A percentile compares a stretch with the other conserved stretches of the same genome.
Conservation (phyloP, 2,329 filamentous ascomycete species). For the Colletotrichum sp. region DNA sequence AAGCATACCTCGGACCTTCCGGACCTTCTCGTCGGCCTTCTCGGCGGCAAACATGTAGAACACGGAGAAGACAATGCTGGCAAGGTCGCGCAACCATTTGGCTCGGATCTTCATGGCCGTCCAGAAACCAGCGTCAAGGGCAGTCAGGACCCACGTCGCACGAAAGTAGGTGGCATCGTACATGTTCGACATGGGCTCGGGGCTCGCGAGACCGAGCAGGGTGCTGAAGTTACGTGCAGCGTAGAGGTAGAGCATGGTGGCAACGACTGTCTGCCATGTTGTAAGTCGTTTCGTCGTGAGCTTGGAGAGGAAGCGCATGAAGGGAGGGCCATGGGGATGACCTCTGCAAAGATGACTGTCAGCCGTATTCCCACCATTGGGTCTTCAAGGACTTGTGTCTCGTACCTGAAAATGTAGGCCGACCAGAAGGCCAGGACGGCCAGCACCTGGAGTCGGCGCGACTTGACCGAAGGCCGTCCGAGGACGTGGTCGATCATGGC, state of each 20-base stretch:
- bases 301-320: slow-evolving; percentile 72
- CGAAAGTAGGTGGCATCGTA: slow-evolving; percentile 93
- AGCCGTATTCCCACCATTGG: neutral
- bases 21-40: slow-evolving; percentile 94
- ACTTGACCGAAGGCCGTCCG: slow-evolving; percentile 88
- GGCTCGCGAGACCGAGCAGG: slow-evolving; percentile 86
- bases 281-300: slow-evolving; percentile 75
- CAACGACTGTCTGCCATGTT: slow-evolving; percentile 85
- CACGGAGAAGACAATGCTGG: slow-evolving; percentile 81
- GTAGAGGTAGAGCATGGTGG: slow-evolving; percentile 92
- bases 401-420: slow-evolving; percentile 76
- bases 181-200: slow-evolving; percentile 91
- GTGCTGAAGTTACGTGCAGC: slow-evolving; percentile 92
- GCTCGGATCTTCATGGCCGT: slow-evolving; percentile 89
- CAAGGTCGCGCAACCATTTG: slow-evolving; percentile 82
- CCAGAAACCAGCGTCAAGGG: slow-evolving; percentile 96
- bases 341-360: slow-evolving; percentile 58
- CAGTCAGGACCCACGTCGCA: slow-evolving; percentile 95
- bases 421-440: slow-evolving; percentile 93
- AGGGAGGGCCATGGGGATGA: slow-evolving; percentile 85
- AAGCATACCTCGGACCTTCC: slow-evolving; percentile 83
- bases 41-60: slow-evolving; percentile 96
- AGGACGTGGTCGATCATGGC: slow-evolving; percentile 84
- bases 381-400: neutral
- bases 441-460: slow-evolving; percentile 90